These are phyloP conservation scores for Fistulifera solaris DNA, from an alignment of 108 stramenopile species.

Conservation along the genomic window DNA sequence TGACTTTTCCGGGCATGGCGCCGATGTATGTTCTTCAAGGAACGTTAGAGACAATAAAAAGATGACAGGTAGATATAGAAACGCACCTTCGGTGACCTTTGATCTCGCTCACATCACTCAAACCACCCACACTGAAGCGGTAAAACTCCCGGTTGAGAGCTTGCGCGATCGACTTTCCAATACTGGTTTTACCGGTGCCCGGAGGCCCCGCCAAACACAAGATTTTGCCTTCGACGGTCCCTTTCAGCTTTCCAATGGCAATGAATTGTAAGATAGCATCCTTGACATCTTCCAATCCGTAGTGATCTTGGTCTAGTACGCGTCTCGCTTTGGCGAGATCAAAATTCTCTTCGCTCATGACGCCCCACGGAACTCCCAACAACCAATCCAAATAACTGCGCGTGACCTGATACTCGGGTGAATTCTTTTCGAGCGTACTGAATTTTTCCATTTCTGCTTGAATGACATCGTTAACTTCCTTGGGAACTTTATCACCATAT, in stretches of 20 bases:
- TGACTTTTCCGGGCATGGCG: constrained; percentile 96
- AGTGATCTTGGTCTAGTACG: constrained; percentile 88
- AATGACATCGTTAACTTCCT: constrained; percentile 62
- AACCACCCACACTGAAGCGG: constrained; percentile 94
- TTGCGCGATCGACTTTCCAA: constrained; percentile 88
- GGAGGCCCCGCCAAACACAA: constrained; percentile 93
- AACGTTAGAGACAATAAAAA: too few relatives aligned
- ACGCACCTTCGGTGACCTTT: constrained; percentile 90
- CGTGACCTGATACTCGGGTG: constrained; percentile 93
- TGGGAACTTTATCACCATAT: constrained; percentile 52
- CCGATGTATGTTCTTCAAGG: constrained; percentile 97
- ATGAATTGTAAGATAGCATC: constrained; percentile 96
- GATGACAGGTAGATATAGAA: neutral
- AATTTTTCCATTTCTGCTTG: constrained; percentile 91
- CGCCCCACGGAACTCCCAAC: constrained; percentile 89
- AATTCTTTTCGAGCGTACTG: constrained; percentile 87
- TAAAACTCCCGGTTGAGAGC: constrained; percentile 91
- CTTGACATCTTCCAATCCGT: constrained; percentile 95
- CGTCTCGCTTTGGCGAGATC: constrained; percentile 66
- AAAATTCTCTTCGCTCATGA: constrained; percentile 77
- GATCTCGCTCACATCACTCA: constrained; percentile 91
- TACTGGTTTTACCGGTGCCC: constrained; percentile 78
- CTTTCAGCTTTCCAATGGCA: constrained; percentile 93
- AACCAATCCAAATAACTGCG: constrained; percentile 96
- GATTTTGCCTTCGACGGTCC: constrained; percentile 91